Evolutionary conservation across 2,329 filamentous ascomycete genomes (phyloP), one percentile per base, ranked within the genome.

Genomic region (Madurella mycetomatis): DNA sequence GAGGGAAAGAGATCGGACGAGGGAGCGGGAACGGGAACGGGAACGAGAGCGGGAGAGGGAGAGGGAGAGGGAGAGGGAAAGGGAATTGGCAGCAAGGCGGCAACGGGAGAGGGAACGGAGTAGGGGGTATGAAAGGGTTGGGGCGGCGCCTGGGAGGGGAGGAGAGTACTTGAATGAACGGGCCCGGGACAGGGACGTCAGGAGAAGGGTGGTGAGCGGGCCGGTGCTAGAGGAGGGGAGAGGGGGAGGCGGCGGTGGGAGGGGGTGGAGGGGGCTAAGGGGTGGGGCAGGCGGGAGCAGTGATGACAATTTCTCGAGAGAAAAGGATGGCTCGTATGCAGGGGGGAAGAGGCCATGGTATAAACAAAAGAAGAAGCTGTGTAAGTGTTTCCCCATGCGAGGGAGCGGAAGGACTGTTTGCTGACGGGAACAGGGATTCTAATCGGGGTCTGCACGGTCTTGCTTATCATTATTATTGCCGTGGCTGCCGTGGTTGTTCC

Each of bases 381-480:
- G 83, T 85, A 66, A 66, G 81, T 74, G n/a, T 32, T 64, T 2
- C 55, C n/a, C 65, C 66, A 59, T 8, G 19, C 15, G 9, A 7
- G 8, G 4, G 9, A 30, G 15, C n/a, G 9, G 30, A 8, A 12
- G 9, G 9, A 5, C 9, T 15, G 4, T 25, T 32, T 18, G 48
- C 55, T 64, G 63, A 60, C 69, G 69, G 13, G 1, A 11, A 30
- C 51, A 82, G 79, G 78, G 73, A 82, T 88, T 11, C 54, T 59
- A 56, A 75, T 81, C 42, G 71, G 82, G 4, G 80, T 77, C 1
- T 68, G 80, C 5, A 65, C 78, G 12, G 63, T 83, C 11, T 66
- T 86, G 16, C 56, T 87, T 9, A 66, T 89, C 7, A 76, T 86
- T 47, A 82, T 91, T 56, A 80, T 89, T 62, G 84, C 90, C 46